Conservation (phyloP, 345 rosid species). For the Mercurialis annua region DNA sequence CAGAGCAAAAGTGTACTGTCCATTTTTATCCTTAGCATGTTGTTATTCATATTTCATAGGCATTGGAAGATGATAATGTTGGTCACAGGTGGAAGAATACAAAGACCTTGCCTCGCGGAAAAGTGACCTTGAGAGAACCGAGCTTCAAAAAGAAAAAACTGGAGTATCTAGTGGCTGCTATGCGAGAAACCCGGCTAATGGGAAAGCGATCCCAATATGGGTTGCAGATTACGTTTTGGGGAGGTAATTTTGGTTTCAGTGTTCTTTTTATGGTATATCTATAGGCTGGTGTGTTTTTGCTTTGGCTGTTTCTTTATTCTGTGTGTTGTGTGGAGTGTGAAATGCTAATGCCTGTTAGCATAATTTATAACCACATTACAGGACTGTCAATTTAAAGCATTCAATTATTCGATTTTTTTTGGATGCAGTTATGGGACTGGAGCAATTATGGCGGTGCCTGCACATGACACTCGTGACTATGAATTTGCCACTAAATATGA, state of each 20-base stretch:
- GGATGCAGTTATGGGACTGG: slow-evolving; percentile 87
- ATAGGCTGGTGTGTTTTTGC: slow-evolving; percentile 4
- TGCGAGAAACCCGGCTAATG: slow-evolving; percentile 80
- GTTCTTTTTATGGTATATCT: slow-evolving; percentile 3
- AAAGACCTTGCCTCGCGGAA: slow-evolving; percentile 65
- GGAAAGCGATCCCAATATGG: slow-evolving; percentile 87
- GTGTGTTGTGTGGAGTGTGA: slow-evolving; percentile 7
- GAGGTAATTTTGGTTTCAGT: slow-evolving; percentile 37
- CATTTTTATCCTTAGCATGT: slow-evolving; percentile 1
- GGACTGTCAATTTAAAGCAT: neutral
- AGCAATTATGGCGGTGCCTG: slow-evolving; percentile 97
- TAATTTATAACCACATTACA: neutral
- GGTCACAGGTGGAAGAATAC: slow-evolving; percentile 77
- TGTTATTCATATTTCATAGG: slow-evolving; percentile 3
- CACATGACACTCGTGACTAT: slow-evolving; percentile 78
- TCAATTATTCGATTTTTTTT: slow-evolving; percentile 10
- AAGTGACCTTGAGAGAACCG: slow-evolving; percentile 96
- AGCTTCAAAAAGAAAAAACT: slow-evolving; percentile 91
- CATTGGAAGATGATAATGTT: slow-evolving; percentile 7
- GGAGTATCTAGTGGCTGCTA: slow-evolving; percentile 82
- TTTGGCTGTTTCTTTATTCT: neutral
- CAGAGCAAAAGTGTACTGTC: slow-evolving; percentile 50
- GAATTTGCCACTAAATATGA: slow-evolving; percentile 77
- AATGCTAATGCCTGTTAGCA: neutral
- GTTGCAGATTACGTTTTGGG: slow-evolving; percentile 91